Evolutionary conservation across 202 grass and related monocot genomes (phyloP), one percentile per base, ranked within the genome.

Genomic region (Cymbopogon flexuosus): DNA sequence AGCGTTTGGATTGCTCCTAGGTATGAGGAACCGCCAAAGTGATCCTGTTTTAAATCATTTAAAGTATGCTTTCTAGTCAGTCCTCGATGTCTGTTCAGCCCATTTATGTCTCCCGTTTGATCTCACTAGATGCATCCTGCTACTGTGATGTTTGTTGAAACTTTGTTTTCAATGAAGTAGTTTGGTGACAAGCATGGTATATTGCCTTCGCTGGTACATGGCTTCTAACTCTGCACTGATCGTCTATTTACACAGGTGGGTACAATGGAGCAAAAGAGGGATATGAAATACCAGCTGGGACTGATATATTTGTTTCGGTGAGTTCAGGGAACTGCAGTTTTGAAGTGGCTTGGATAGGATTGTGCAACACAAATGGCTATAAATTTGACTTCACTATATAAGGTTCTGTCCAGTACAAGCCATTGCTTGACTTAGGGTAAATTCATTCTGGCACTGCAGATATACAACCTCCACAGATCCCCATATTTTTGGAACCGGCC

Each of bases 261-360:
- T 91, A 95, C 84, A 93, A 88, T 60, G 92, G 95, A 57, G 29
- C 80, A n/a, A 86, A 94, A 81, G 90, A 98, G 63, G 95, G 90
- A 91, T 98, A 98, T 87, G 84, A 93, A 72, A 93, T 98, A 84
- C 95, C 92, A 74, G 68, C 77, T 23, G 92, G 95, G 31, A 94
- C 95, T 10, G 92, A 98, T 85, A 89, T 98, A 91, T 98, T 98
- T 84, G 62, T 98, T 76, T 98, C 92, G 27, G 95, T 98, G 79
- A 91, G 90, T 90, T 76, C 72, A 49, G 61, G 30, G 3, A 4
- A 33, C 18, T 51, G 43, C 43, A 8, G 12, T 70, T 70, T 42
- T 70, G 22, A 47, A 70, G 16, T 29, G 12, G 12, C 37, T 65
- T 68, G n/a, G n/a, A 41, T 70, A 47, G 39, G 4, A 12, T 31